phyloP scores from a whole-genome alignment of 163 green algal species.

The Volvox carteri region DNA sequence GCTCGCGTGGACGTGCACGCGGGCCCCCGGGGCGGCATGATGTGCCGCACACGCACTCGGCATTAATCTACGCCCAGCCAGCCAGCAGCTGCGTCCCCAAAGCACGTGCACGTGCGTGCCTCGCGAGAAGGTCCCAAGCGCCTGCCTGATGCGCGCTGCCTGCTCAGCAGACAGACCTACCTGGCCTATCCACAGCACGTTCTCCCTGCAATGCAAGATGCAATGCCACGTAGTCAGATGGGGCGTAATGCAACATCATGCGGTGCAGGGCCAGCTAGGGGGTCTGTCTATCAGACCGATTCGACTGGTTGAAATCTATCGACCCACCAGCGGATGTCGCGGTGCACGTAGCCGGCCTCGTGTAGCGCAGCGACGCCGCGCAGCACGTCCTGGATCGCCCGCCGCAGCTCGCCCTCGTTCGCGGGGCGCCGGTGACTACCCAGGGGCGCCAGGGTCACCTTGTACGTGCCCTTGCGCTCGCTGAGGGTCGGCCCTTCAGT shows the following conservation, averaged over 20 bases:
- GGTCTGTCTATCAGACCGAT: conserved; percentile 3
- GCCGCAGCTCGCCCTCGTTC: conserved; percentile 39
- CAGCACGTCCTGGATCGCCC: conserved; percentile 29
- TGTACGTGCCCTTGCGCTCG: conserved; percentile 9
- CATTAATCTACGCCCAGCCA: neutral
- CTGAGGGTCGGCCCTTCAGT: conserved; percentile 7
- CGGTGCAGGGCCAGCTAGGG: neutral
- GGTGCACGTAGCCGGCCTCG: conserved; percentile 28
- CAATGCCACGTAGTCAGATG: conserved; percentile 36
- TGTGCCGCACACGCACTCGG: neutral
- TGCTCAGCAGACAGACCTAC: conserved; percentile 28
- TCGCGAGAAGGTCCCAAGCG: neutral
- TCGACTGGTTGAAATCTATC: neutral
- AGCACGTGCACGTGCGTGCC: too few species aligned
- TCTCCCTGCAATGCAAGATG: conserved; percentile 36
- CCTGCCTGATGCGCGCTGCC: neutral
- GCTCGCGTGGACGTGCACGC: conserved; percentile 24
- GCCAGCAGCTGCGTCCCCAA: too few species aligned
- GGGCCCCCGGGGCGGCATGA: conserved; percentile 12
- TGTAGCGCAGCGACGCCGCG: conserved; percentile 33
- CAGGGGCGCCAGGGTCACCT: conserved; percentile 30
- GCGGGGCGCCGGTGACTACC: neutral
- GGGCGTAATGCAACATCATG: neutral
- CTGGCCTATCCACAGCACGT: conserved; percentile 36
- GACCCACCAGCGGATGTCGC: conserved; percentile 36